Base-by-base conservation (phyloP, 2,329 filamentous ascomycete genomes). In the Phyllosticta ampelicida region DNA sequence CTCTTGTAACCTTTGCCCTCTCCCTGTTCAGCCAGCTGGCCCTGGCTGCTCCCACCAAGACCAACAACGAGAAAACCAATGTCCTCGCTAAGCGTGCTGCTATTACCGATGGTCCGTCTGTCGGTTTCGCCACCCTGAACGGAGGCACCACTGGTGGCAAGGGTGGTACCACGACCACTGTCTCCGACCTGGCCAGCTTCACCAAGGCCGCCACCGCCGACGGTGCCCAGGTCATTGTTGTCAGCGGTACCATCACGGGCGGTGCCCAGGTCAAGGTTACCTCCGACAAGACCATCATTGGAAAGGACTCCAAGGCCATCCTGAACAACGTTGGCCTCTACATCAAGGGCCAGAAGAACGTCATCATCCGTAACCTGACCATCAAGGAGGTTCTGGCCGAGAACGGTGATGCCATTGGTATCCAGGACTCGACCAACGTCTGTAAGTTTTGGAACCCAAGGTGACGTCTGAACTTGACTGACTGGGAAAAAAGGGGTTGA, bases 301-400 rank as follows among this genome's bases (percentile, higher is more conserved):
- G 79, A 58, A 73, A 77, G 59, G 74, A 77, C 54, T 70, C 73
- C 48, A 70, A 70, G 53, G 76, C 73, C 44, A 68, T 71, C 53
- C 70, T 81, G 20, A 70, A 73, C n/a, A 72, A 74, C 54, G 68
- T 77, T 56, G 76, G 76, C 8, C 68, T 82, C 53, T 75, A 73
- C 57, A 69, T 82, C 63, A 77, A 77, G 66, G 66, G 70, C 44
- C 71, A 68, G 18, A 73, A 65, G 59, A 83, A 84, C 62, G 80
- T 83, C 53, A 82, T 84, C 58, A 66, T 84, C 53, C 78, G 77
- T 52, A 83, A 84, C 70, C 66, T 84, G 44, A 78, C 77, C 62
- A 75, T 81, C 61, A 66, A 73, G 61, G 77, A 80, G 59, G 76
- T 81, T 1, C 70, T 72, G 10, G 71, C 74, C 6, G 68, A 71